Evolutionary conservation across 495 filamentous ascomycete species (phyloP), one percentile per base, ranked within the genome.

Genomic region (Neurospora sp.): DNA sequence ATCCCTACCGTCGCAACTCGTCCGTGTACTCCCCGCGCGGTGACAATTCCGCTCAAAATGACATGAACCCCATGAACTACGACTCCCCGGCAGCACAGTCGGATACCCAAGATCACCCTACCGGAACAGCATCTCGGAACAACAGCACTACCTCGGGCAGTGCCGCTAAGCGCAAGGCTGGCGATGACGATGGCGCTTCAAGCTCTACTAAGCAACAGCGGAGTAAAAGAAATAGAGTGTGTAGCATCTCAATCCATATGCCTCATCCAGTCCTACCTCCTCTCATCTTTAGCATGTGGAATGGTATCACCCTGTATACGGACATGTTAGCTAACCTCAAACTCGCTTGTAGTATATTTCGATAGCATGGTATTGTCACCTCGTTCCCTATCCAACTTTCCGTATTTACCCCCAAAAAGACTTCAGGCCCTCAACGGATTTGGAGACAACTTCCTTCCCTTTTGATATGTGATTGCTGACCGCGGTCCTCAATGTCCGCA

Each of bases 341-440:
- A 14, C 20, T 39, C 9, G 38, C 66, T 66, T 46, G 12, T 86
- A 93, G 80, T 97, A 97, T 83, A 95, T 96, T 79, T 94, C 93
- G 42, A 96, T 97, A 77, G 94, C 94, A 78, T 97, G 93, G 93
- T 95, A 87, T 79, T 88, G 78, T 72, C 9, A 35, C 31, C 37
- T 69, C 74, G 3, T 27, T 41, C 35, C 42, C 11, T 62, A 66
- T 70, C 9, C 54, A 8, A 8, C 41, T 23, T 31, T 27, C 41
- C 7, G 10, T 62, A 5, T n/a, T 35, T 31, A 39, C 41, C 23
- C 10, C 44, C 46, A 71, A 70, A 9, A 71, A 18, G 54, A 35
- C 70, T 31, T 66, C 2, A 18, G 31, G 8, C 2, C 35, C 72
- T 74, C 37, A 66, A 49, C 18, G 0, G 44, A n/a, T 10, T 23